phyloP scores from a whole-genome alignment of 192 early-diverging fungal genomes.

The Helicostylum pulchrum region DNA sequence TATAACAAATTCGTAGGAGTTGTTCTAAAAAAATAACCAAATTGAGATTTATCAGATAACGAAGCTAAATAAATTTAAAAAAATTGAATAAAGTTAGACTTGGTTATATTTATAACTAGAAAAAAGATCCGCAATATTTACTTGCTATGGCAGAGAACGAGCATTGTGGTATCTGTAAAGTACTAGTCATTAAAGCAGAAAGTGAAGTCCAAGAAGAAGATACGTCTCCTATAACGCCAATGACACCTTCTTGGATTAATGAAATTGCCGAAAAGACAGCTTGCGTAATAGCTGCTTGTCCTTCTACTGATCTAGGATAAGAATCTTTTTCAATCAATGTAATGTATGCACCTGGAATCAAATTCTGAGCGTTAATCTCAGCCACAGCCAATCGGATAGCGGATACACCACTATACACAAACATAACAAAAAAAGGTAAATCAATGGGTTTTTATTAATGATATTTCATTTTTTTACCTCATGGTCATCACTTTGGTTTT shows the following conservation, averaged over 20 bases:
- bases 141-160: constrained; percentile 51
- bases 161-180: constrained; percentile 48
- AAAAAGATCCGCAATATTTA: constrained; percentile 20
- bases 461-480: constrained; percentile 15
- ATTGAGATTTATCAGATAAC: constrained; percentile 47
- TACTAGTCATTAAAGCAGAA: constrained; percentile 44
- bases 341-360: constrained; percentile 51
- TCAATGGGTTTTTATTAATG: neutral
- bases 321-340: constrained; percentile 50
- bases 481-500: constrained; percentile 32
- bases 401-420: constrained; percentile 39
- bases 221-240: constrained; percentile 50
- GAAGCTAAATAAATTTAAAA: constrained; percentile 33
- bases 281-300: constrained; percentile 42
- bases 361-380: constrained; percentile 44
- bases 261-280: constrained; percentile 48
- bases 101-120: neutral
- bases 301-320: constrained; percentile 38
- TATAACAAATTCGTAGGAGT: constrained; percentile 49
- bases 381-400: constrained; percentile 46
- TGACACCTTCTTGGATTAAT: constrained; percentile 45
- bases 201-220: constrained; percentile 44
- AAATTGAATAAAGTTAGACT: constrained; percentile 7
- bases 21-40: constrained; percentile 46
- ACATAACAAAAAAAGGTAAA: neutral